Evolutionary conservation across 2,329 filamentous ascomycete genomes (phyloP).

Genomic region (Aspergillus proliferans): DNA sequence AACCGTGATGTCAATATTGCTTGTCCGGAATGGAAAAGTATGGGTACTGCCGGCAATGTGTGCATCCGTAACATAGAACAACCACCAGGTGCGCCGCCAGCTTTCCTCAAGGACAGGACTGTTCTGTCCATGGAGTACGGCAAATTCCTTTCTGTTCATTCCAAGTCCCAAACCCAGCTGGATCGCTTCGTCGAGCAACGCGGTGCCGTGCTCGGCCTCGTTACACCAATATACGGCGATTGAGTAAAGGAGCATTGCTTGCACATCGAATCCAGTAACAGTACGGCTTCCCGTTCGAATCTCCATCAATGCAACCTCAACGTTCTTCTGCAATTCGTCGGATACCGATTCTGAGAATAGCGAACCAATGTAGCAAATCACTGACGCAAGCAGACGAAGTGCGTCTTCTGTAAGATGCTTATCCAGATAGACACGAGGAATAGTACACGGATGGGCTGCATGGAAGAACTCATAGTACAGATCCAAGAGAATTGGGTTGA

Average conservation of each 20-base stretch:
- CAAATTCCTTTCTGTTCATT: constrained; percentile 6
- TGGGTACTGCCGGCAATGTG: constrained; percentile 61
- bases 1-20: constrained; percentile 12
- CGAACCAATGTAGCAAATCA: constrained; percentile 20
- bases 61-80: constrained; percentile 63
- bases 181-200: constrained; percentile 8
- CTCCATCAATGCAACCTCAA: not conserved
- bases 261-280: constrained; percentile 11
- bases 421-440: constrained; percentile 12
- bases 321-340: not conserved
- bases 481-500: constrained; percentile 1
- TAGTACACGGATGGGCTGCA: constrained; percentile 16
- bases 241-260: constrained; percentile 17
- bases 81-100: constrained; percentile 43
- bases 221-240: constrained; percentile 14
- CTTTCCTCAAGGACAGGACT: constrained; percentile 17
- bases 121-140: not conserved
- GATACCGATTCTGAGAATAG: constrained; percentile 6
- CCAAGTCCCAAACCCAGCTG: constrained; percentile 6
- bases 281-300: not conserved
- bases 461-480: constrained; percentile 23
- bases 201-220: constrained; percentile 4
- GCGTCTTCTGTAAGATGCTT: constrained; percentile 5
- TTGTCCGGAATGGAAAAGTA: constrained; percentile 18
- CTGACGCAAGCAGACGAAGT: constrained; percentile 12